These are phyloP conservation scores for Turnera subulata DNA, from an alignment of 345 rosid species.

Conservation along the genomic window DNA sequence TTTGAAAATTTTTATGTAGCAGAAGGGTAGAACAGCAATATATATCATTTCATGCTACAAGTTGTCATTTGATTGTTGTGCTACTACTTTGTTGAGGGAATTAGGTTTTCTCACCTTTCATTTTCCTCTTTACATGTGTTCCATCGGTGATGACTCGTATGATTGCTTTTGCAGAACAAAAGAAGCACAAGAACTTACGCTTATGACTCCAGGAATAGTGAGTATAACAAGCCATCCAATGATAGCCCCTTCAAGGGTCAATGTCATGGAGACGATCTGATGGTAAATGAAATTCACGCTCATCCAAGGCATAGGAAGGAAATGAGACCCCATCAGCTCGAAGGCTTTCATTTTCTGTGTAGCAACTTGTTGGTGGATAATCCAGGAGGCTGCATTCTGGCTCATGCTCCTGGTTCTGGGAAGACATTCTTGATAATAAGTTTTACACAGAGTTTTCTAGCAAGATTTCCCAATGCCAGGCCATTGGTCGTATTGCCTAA, in stretches of 20 bases:
- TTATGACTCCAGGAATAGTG: too few relatives aligned
- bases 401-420: constrained; percentile 98
- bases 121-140: too few relatives aligned
- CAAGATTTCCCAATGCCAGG: constrained; percentile 68
- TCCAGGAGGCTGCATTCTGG: constrained; percentile 91
- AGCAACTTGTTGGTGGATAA: constrained; percentile 61
- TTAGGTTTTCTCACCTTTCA: too few relatives aligned
- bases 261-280: constrained; percentile 46
- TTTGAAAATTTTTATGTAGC: too few relatives aligned
- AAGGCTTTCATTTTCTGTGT: constrained; percentile 76
- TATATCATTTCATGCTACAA: too few relatives aligned
- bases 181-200: too few relatives aligned
- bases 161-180: too few relatives aligned
- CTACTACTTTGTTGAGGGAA: too few relatives aligned
- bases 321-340: constrained; percentile 86
- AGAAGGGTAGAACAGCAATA: too few relatives aligned
- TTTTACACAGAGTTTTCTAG: constrained; percentile 84
- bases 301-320: constrained; percentile 80
- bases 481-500: constrained; percentile 83
- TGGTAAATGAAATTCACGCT: constrained; percentile 54
- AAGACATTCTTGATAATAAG: constrained; percentile 90
- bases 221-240: too few relatives aligned
- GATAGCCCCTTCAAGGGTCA: constrained; percentile 46
- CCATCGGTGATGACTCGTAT: too few relatives aligned
- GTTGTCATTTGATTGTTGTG: too few relatives aligned